Conservation (phyloP, 2,329 filamentous ascomycete genomes). For the Ascochyta fabae region DNA sequence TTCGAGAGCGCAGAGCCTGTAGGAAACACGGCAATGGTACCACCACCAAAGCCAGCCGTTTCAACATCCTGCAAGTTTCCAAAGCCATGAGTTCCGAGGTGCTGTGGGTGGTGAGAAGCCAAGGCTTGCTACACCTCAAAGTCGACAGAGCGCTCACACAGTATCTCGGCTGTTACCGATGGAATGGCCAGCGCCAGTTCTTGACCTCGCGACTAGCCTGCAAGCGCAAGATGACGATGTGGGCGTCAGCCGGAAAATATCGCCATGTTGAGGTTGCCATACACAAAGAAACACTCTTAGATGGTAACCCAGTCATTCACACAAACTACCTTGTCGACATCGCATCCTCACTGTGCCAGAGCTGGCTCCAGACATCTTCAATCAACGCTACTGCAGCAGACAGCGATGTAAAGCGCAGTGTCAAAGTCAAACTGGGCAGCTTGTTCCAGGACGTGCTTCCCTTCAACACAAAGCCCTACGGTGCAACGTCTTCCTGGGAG, state of each 20-base stretch:
- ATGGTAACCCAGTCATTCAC: constrained; percentile 9
- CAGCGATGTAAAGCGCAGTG: neutral
- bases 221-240: constrained; percentile 13
- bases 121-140: constrained; percentile 8
- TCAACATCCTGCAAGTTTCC: constrained; percentile 21
- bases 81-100: constrained; percentile 19
- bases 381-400: no score
- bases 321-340: constrained; percentile 10
- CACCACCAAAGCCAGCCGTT: constrained; percentile 7
- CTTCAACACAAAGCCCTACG: constrained; percentile 3
- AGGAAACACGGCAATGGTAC: constrained; percentile 17
- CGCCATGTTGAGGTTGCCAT: constrained; percentile 13
- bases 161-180: constrained; percentile 12
- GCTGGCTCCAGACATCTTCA: constrained; percentile 5
- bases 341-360: constrained; percentile 15
- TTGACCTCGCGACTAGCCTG: neutral
- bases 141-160: neutral
- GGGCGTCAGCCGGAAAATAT: constrained; percentile 16
- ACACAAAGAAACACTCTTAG: neutral
- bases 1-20: constrained; percentile 20
- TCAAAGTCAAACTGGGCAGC: constrained; percentile 14
- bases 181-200: neutral
- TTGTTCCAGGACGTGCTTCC: constrained; percentile 20
- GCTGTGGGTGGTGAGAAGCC: constrained; percentile 17
- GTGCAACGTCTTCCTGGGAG: neutral